Conservation (phyloP, 2,329 filamentous ascomycete species). For the Arthrobotrys sphaeroides region DNA sequence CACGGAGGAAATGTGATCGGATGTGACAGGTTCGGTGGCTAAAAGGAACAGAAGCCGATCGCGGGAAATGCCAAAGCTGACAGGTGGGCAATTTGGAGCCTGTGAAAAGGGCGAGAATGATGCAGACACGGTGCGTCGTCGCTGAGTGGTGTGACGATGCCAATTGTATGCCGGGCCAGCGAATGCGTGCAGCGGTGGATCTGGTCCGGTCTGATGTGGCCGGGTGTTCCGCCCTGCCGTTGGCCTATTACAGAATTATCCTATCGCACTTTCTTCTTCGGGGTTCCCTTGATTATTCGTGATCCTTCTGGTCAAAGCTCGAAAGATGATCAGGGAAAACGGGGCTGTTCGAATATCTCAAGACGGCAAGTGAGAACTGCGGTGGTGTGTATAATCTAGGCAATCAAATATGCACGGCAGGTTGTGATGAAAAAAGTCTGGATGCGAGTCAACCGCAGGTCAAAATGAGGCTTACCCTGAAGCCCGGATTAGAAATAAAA, state of each 20-base stretch:
- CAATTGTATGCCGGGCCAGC: background rate
- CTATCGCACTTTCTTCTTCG: conserved; percentile 38
- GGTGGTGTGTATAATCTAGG: conserved; percentile 20
- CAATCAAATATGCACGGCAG: background rate
- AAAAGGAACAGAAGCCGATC: conserved; percentile 42
- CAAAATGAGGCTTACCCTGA: conserved; percentile 29
- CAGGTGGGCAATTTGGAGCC: conserved; percentile 12
- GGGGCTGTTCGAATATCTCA: conserved; percentile 14
- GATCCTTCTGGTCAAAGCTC: conserved; percentile 18
- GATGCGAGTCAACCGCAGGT: conserved; percentile 50
- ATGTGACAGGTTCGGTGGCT: conserved; percentile 39
- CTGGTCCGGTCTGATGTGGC: conserved; percentile 7
- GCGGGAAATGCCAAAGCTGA: conserved; percentile 23
- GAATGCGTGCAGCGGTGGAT: background rate
- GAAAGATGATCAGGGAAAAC: conserved; percentile 2
- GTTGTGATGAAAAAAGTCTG: conserved; percentile 9
- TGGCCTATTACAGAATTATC: conserved; percentile 6
- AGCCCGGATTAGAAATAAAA: conserved; percentile 26
- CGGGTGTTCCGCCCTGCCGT: conserved; percentile 8
- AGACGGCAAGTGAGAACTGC: conserved; percentile 42
- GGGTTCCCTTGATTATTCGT: conserved; percentile 14
- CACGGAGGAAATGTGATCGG: conserved; percentile 12
- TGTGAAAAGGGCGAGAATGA: conserved; percentile 18
- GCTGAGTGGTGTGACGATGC: conserved; percentile 6
- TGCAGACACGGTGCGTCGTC: conserved; percentile 22